A percentile compares a stretch with the other conserved stretches of the same genome.
Evolutionary conservation across 192 early-diverging fungal genomes (phyloP).

Genomic region (Backusella westeae): DNA sequence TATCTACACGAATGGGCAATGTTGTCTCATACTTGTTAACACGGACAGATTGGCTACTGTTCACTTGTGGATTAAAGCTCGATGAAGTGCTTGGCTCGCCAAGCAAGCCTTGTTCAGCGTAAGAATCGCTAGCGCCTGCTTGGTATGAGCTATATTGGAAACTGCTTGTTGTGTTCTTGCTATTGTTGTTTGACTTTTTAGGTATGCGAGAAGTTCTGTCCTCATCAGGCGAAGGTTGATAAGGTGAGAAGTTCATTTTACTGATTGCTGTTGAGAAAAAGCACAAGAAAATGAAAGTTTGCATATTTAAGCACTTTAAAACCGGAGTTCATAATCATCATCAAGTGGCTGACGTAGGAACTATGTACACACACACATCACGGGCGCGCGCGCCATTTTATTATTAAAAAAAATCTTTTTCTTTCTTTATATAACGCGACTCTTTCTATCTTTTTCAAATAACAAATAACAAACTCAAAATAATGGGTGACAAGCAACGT

Average conservation of each 20-base stretch:
- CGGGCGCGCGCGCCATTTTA: no score
- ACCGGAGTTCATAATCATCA: no score
- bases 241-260: slow-evolving; percentile 41
- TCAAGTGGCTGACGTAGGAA: no score
- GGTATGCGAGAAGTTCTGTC: slow-evolving; percentile 22
- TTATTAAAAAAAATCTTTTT: no score
- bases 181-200: slow-evolving; percentile 5
- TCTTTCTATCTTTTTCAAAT: no score
- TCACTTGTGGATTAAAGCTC: slow-evolving; percentile 16
- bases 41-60: slow-evolving; percentile 30
- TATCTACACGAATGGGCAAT: slow-evolving; percentile 65
- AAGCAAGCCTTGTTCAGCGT: slow-evolving; percentile 26
- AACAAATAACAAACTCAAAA: no score
- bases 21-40: slow-evolving; percentile 84
- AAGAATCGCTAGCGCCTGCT: slow-evolving; percentile 22
- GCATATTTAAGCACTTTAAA: no score
- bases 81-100: slow-evolving; percentile 24
- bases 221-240: slow-evolving; percentile 46
- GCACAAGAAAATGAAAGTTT: no score
- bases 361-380: no score
- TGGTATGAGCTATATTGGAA: slow-evolving; percentile 18
- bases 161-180: neutral
- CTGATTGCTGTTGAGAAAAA: no score
- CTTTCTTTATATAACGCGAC: no score
- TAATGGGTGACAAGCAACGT: slow-evolving; percentile 43